Conservation (phyloP, 352 stramenopile species). For the Pythium periplocum region DNA sequence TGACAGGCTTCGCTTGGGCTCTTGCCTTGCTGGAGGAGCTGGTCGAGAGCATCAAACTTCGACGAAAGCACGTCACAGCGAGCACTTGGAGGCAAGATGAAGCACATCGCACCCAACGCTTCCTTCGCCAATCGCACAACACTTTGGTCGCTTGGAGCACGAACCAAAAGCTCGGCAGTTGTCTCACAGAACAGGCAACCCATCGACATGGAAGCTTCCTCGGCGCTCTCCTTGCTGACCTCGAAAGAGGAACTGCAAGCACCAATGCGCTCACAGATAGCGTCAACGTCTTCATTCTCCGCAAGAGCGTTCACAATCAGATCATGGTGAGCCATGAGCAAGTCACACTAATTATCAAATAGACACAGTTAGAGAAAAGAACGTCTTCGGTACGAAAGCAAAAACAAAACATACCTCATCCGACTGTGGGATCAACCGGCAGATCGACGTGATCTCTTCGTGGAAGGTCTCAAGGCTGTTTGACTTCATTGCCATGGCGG, state of each 20-base stretch:
- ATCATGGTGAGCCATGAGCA: slow-evolving; percentile 47
- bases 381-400: background rate
- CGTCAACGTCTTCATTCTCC: slow-evolving; percentile 39
- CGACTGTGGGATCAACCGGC: slow-evolving; percentile 51
- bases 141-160: slow-evolving; percentile 38
- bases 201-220: slow-evolving; percentile 42
- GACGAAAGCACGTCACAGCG: slow-evolving; percentile 61
- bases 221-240: slow-evolving; percentile 7
- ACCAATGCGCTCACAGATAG: slow-evolving; percentile 44
- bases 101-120: slow-evolving; percentile 73
- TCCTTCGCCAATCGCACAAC: slow-evolving; percentile 56
- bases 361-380: slow-evolving; percentile 4
- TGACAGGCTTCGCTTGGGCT: slow-evolving; percentile 57
- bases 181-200: slow-evolving; percentile 78
- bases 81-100: slow-evolving; percentile 50
- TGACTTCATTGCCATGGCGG: slow-evolving; percentile 36
- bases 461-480: slow-evolving; percentile 47
- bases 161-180: slow-evolving; percentile 53
- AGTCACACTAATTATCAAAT: slow-evolving; percentile 27
- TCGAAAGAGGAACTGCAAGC: slow-evolving; percentile 22
- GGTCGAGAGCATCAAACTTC: slow-evolving; percentile 72
- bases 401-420: slow-evolving; percentile 17
- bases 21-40: slow-evolving; percentile 51
- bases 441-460: slow-evolving; percentile 42
- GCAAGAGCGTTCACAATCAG: slow-evolving; percentile 47